Evolutionary conservation across 345 rosid species (phyloP).

Genomic region (Bruguiera parviflora): DNA sequence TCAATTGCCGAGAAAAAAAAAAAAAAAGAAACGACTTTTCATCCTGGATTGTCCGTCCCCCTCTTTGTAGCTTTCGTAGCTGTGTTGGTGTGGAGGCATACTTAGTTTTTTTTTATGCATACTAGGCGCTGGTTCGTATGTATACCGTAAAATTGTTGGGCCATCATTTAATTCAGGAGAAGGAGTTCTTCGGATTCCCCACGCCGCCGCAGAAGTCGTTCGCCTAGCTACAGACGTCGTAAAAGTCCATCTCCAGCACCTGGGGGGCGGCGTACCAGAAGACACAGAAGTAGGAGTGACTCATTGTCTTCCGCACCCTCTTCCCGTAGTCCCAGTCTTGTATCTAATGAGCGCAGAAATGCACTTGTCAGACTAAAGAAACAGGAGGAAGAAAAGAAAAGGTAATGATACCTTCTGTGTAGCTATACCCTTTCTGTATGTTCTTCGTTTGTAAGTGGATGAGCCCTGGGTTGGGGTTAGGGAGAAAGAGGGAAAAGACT

Average conservation of each 20-base stretch:
- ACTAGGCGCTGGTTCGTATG: not conserved
- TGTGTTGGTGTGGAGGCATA: not conserved
- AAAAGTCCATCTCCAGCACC: slow-evolving; percentile 60
- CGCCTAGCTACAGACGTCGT: slow-evolving; percentile 49
- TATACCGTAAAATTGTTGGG: not conserved
- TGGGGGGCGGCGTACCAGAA: slow-evolving; percentile 39
- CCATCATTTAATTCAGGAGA: slow-evolving; percentile 24
- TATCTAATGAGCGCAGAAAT: slow-evolving; percentile 30
- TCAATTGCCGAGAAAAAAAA: too few relatives aligned
- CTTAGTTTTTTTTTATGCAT: not conserved
- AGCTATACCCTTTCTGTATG: too few relatives aligned
- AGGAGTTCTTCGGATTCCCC: slow-evolving; percentile 48
- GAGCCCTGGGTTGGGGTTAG: too few relatives aligned
- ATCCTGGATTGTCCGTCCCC: too few relatives aligned
- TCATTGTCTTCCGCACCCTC: slow-evolving; percentile 48
- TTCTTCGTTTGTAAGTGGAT: too few relatives aligned
- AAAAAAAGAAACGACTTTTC: too few relatives aligned
- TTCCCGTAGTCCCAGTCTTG: slow-evolving; percentile 31
- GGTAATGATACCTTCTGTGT: slow-evolving; percentile 19
- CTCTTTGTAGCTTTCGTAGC: too few relatives aligned
- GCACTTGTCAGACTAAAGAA: slow-evolving; percentile 39
- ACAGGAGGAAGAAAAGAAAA: slow-evolving; percentile 55
- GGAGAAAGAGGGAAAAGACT: too few relatives aligned
- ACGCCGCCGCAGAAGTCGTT: slow-evolving; percentile 39
- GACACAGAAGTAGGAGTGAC: slow-evolving; percentile 34